Evolutionary conservation across 2,329 filamentous ascomycete genomes (phyloP).

Genomic region (Claviceps quebecensis): DNA sequence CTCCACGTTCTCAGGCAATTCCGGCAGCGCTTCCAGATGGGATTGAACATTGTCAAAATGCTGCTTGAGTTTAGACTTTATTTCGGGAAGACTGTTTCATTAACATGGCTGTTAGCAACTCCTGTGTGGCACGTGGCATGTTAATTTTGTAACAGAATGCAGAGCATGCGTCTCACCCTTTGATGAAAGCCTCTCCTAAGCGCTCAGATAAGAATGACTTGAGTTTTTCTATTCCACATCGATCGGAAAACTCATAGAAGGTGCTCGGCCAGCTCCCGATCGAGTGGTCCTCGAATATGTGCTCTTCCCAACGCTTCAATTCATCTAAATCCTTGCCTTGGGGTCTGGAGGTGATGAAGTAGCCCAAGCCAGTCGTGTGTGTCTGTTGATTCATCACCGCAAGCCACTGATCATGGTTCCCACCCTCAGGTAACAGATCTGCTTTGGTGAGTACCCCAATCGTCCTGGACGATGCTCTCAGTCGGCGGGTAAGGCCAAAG

Average conservation of each 20-base stretch:
- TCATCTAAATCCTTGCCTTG: conserved; percentile 38
- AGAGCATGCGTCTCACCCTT: conserved; percentile 23
- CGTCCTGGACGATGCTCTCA: conserved; percentile 43
- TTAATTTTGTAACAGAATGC: not conserved
- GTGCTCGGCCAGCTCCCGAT: conserved; percentile 31
- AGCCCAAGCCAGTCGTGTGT: conserved; percentile 57
- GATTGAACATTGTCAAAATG: conserved; percentile 37
- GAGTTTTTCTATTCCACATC: conserved; percentile 39
- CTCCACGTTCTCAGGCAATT: conserved; percentile 54
- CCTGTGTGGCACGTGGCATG: not conserved
- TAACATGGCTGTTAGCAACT: conserved; percentile 5
- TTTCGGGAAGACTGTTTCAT: conserved; percentile 30
- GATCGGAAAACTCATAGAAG: conserved; percentile 32
- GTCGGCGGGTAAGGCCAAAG: conserved; percentile 45
- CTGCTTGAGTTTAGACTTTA: conserved; percentile 36
- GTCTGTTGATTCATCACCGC: conserved; percentile 47
- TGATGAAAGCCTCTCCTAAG: conserved; percentile 38
- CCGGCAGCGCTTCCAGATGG: conserved; percentile 46
- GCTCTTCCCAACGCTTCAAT: conserved; percentile 36
- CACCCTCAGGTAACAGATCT: conserved; percentile 47
- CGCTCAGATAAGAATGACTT: conserved; percentile 38
- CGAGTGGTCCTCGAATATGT: conserved; percentile 31
- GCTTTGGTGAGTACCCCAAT: conserved; percentile 77
- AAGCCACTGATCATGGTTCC: conserved; percentile 41
- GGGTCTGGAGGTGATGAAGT: conserved; percentile 63